Evolutionary conservation across 1,139 yeast species (phyloP).

Genomic region (Scheffersomyces insectosa): DNA sequence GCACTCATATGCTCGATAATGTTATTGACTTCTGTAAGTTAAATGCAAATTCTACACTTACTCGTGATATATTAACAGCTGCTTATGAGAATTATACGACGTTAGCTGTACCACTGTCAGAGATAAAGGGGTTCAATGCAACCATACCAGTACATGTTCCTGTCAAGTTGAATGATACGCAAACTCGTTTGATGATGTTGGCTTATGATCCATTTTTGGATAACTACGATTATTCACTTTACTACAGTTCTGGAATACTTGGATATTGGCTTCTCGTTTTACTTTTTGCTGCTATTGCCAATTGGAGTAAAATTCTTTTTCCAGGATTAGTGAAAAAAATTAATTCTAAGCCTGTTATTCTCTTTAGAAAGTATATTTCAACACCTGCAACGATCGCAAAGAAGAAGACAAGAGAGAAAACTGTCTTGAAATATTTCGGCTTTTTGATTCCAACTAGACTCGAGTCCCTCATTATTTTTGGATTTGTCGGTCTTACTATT

Average conservation of each 20-base stretch:
- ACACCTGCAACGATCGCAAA: constrained; percentile 32
- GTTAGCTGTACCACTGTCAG: constrained; percentile 18
- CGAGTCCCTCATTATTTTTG: constrained; percentile 13
- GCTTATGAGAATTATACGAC: constrained; percentile 18
- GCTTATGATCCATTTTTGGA: constrained; percentile 32
- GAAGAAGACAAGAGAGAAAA: constrained; percentile 24
- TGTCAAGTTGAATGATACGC: constrained; percentile 16
- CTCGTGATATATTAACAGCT: constrained; percentile 15
- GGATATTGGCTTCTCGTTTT: neutral
- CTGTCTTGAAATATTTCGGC: constrained; percentile 18
- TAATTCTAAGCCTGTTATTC: constrained; percentile 24
- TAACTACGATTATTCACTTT: constrained; percentile 39
- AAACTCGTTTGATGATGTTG: constrained; percentile 12
- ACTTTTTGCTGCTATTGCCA: neutral
- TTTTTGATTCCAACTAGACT: constrained; percentile 7
- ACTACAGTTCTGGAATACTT: constrained; percentile 43
- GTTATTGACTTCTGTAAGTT: constrained; percentile 10
- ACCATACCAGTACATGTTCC: constrained; percentile 23
- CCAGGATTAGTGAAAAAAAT: constrained; percentile 24
- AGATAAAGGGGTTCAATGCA: constrained; percentile 23
- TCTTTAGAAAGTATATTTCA: constrained; percentile 29
- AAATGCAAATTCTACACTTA: constrained; percentile 11
- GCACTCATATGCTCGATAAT: neutral
- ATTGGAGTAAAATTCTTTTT: constrained; percentile 22
- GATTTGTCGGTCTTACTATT: constrained; percentile 6